Evolutionary conservation across 306 rosid species (phyloP).

Genomic region (Corylus heterophylla): DNA sequence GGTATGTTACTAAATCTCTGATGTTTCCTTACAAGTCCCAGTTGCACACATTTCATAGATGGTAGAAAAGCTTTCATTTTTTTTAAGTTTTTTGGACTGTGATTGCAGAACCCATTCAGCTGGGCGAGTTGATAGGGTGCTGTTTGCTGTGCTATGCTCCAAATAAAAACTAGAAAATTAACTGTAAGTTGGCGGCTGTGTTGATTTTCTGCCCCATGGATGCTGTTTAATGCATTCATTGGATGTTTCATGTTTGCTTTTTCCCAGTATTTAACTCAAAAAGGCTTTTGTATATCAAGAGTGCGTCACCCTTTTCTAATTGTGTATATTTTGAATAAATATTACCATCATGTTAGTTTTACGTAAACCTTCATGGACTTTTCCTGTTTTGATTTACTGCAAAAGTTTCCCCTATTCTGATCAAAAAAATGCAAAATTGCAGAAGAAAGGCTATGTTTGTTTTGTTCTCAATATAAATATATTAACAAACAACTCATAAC

Average conservation of each 20-base stretch:
- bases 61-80: conserved; percentile 6
- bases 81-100: conserved; percentile 30
- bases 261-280: conserved; percentile 16
- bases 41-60: not conserved
- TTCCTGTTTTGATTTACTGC: not conserved
- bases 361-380: not conserved
- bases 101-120: conserved; percentile 58
- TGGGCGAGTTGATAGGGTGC: conserved; percentile 51
- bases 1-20: conserved; percentile 47
- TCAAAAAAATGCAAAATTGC: not conserved
- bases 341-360: not conserved
- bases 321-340: conserved; percentile 29
- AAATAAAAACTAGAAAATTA: conserved; percentile 12
- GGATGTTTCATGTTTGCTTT: conserved; percentile 32
- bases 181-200: conserved; percentile 42
- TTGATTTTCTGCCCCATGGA: conserved; percentile 41
- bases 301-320: conserved; percentile 21
- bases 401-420: not conserved
- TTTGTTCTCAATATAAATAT: no score
- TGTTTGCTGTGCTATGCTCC: conserved; percentile 13
- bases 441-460: not conserved
- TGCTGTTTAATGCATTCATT: conserved; percentile 26
- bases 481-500: no score
- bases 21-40: not conserved
- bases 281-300: conserved; percentile 30